Conservation (phyloP, 2,329 filamentous ascomycete species). For the Ophiostoma quercus region DNA sequence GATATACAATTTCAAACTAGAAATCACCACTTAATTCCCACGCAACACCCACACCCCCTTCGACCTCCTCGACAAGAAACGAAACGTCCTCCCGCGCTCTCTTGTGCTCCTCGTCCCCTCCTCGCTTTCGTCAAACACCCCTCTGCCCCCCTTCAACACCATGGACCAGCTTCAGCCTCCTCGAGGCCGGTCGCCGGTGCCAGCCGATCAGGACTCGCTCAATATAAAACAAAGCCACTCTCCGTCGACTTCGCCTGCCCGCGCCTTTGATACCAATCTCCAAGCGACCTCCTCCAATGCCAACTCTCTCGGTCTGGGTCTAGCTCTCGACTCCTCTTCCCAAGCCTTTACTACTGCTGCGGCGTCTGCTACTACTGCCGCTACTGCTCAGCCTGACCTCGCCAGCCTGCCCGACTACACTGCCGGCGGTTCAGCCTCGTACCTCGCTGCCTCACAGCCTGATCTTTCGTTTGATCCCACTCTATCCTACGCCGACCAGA, state of each 20-base stretch:
- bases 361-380: slow-evolving; percentile 19
- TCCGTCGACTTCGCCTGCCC: slow-evolving; percentile 51
- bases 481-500: slow-evolving; percentile 43
- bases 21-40: slow-evolving; percentile 16
- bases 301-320: slow-evolving; percentile 46
- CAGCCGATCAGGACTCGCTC: slow-evolving; percentile 50
- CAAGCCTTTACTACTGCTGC: slow-evolving; percentile 36
- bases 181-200: slow-evolving; percentile 59
- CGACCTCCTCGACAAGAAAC: not conserved
- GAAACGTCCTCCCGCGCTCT: not conserved
- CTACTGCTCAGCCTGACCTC: slow-evolving; percentile 39
- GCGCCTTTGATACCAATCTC: slow-evolving; percentile 42
- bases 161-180: slow-evolving; percentile 50
- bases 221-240: slow-evolving; percentile 65
- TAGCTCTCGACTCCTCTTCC: slow-evolving; percentile 51
- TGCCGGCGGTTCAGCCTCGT: slow-evolving; percentile 30
- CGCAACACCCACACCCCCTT: slow-evolving; percentile 21
- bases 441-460: slow-evolving; percentile 29
- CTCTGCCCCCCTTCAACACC: slow-evolving; percentile 25
- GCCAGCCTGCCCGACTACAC: slow-evolving; percentile 48
- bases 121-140: not conserved
- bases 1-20: slow-evolving; percentile 14
- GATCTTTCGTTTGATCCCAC: slow-evolving; percentile 41
- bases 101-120: not conserved
- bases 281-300: slow-evolving; percentile 31